Conservation (phyloP, 164 flowering plant genomes). For the Kalanchoe fedtschenkoi region DNA sequence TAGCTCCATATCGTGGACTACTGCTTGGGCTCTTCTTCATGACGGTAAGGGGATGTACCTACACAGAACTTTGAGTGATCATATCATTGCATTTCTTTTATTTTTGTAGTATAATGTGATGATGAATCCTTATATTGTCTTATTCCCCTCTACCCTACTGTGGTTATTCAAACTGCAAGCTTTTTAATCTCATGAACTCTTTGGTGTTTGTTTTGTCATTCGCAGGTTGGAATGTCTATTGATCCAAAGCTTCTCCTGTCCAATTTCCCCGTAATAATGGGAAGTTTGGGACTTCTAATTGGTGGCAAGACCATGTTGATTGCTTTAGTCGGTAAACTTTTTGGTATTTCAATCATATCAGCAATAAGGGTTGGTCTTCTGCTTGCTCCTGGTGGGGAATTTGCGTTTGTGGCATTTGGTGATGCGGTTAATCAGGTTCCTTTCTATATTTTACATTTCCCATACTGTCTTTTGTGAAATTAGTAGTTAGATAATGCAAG, state of each 20-base stretch:
- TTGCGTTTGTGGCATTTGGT: constrained; percentile 99
- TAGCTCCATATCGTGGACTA: constrained; percentile 99
- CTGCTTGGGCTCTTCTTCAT: constrained; percentile 97
- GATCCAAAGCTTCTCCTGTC: constrained; percentile 92
- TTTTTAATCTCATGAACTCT: too few species aligned
- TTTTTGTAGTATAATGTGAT: neutral
- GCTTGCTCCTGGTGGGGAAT: constrained; percentile 99
- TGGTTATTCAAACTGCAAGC: too few species aligned
- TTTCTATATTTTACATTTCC: neutral
- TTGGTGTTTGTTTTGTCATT: constrained; percentile 9
- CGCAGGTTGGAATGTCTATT: constrained; percentile 99
- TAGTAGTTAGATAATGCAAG: neutral
- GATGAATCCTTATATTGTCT: too few species aligned
- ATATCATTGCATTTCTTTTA: neutral
- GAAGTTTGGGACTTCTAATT: constrained; percentile 68
- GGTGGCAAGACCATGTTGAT: constrained; percentile 82
- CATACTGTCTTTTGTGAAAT: neutral
- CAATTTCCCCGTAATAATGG: constrained; percentile 75
- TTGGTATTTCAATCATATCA: constrained; percentile 85
- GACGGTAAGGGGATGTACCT: constrained; percentile 52
- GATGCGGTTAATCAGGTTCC: constrained; percentile 99
- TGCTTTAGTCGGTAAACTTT: constrained; percentile 65
- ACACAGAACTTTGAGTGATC: neutral
- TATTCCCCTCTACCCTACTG: too few species aligned
- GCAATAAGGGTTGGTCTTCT: constrained; percentile 94